phyloP scores from a whole-genome alignment of 1,284 basidiomycete genomes.

The Peniophora sp. region DNA sequence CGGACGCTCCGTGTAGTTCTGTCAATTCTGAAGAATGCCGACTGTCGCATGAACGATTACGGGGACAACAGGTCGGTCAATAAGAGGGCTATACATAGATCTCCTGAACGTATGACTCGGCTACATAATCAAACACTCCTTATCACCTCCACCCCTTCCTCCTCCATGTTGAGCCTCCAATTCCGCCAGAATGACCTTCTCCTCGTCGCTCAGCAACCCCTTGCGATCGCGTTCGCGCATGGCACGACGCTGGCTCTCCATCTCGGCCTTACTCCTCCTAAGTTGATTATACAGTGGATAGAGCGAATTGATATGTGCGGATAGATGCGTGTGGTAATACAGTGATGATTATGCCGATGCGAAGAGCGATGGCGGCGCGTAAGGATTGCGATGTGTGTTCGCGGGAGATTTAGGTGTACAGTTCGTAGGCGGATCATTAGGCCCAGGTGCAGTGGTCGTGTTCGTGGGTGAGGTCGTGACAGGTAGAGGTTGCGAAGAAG shows the following conservation, averaged over 20 bases:
- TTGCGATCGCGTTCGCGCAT: constrained; percentile 64
- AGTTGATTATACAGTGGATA: too few species aligned
- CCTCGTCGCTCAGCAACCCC: constrained; percentile 42
- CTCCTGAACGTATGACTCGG: too few species aligned
- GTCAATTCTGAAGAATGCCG: too few species aligned
- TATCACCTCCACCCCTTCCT: constrained; percentile 16
- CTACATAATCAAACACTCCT: constrained; percentile 58
- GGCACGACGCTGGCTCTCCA: constrained; percentile 54
- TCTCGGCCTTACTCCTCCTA: constrained; percentile 66
- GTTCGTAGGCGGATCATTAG: constrained; percentile 15
- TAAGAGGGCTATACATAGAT: too few species aligned
- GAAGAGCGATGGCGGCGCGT: constrained; percentile 55
- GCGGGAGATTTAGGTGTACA: constrained; percentile 16
- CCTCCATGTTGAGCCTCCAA: constrained; percentile 28
- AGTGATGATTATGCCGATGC: constrained; percentile 41
- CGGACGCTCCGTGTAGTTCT: too few species aligned
- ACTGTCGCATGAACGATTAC: too few species aligned
- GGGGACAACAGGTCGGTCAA: too few species aligned
- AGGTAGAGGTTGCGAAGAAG: constrained; percentile 17
- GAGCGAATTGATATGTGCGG: too few species aligned
- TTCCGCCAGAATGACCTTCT: constrained; percentile 53
- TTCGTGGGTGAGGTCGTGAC: constrained; percentile 12
- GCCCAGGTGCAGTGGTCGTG: constrained; percentile 8
- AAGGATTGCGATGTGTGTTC: constrained; percentile 29
- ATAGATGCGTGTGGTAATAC: constrained; percentile 13